Evolutionary conservation across 352 stramenopile genomes (phyloP), one percentile per base, ranked within the genome.

Genomic region (Globisporangium viniferum): DNA sequence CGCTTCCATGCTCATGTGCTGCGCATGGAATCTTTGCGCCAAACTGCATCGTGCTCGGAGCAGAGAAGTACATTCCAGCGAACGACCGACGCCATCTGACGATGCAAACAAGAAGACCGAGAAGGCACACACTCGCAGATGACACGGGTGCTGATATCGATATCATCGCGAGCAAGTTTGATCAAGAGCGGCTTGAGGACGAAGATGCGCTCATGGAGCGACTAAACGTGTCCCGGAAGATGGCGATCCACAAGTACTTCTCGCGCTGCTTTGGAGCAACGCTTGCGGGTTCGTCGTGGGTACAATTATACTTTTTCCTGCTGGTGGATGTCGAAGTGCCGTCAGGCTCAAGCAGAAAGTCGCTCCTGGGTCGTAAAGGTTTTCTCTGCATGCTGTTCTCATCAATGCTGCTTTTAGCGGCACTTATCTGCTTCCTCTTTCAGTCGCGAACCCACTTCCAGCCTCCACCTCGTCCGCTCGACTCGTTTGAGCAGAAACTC

Each of bases 291-390:
- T 86, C 78, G 24, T 77, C 71, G 1, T 53, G 83, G 36, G 66
- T 88, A 5, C 84, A 93, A 63, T 71, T 74, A 1, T 87, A 80
- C 60, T 92, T 85, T 62, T 89, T 91, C 41, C 65, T 85, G 33
- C 39, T 79, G 5, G 78, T 86, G 3, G 59, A 87, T 49, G 44
- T 86, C n/a, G 62, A 75, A 14, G 57, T 53, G 14, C 62, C 70
- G 44, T 39, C 55, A 7, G 53, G 41, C 6, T 55, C 57, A 10
- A 20, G 9, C 2, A 29, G 41, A 8, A 59, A 53, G 39, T 66
- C 66, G 59, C 14, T 56, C 46, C 35, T 70, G 10, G 48, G 41
- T 39, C 64, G 74, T 20, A 58, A 59, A 46, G 69, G 73, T 10
- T 76, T 80, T 62, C 54, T 75, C 33, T 78, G 68, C 33, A 75